Percentiles rank a stretch among this genome's conserved stretches.
phyloP scores from a whole-genome alignment of 192 early-diverging fungal species.

The Gamsiella multidivaricata region DNA sequence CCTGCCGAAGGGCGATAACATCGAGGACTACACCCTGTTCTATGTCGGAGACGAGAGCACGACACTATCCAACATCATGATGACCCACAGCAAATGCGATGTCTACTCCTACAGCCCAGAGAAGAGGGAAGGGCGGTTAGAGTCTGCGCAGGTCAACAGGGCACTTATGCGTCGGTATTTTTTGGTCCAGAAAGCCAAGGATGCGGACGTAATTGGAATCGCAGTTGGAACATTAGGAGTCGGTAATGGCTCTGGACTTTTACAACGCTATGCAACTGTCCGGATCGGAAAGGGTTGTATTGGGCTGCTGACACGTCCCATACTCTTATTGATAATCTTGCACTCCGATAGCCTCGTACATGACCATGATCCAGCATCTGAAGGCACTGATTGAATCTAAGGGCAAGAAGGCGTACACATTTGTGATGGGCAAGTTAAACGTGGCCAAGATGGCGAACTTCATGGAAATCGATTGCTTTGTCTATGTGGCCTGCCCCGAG shows the following conservation, averaged over 20 bases:
- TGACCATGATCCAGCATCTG: constrained; percentile 82
- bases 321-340: background rate
- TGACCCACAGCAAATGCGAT: constrained; percentile 75
- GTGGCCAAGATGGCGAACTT: constrained; percentile 98
- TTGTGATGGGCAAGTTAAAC: constrained; percentile 94
- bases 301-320: background rate
- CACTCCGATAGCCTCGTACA: constrained; percentile 72
- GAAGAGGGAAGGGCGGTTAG: constrained; percentile 61
- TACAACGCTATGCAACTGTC: no score
- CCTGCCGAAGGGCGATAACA: constrained; percentile 55
- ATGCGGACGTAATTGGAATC: constrained; percentile 93
- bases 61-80: constrained; percentile 87
- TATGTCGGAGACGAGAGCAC: constrained; percentile 88
- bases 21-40: constrained; percentile 78
- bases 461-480: constrained; percentile 93
- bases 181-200: constrained; percentile 91
- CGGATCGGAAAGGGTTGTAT: background rate
- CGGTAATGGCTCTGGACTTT: constrained; percentile 70
- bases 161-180: constrained; percentile 72
- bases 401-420: constrained; percentile 86
- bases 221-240: constrained; percentile 96
- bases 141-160: constrained; percentile 66
- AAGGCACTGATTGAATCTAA: constrained; percentile 78
- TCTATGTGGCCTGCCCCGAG: constrained; percentile 94
- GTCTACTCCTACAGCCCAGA: constrained; percentile 79